These are phyloP conservation scores for Candida dajiaensis DNA, from an alignment of 805 yeast species.

Conservation along the genomic window DNA sequence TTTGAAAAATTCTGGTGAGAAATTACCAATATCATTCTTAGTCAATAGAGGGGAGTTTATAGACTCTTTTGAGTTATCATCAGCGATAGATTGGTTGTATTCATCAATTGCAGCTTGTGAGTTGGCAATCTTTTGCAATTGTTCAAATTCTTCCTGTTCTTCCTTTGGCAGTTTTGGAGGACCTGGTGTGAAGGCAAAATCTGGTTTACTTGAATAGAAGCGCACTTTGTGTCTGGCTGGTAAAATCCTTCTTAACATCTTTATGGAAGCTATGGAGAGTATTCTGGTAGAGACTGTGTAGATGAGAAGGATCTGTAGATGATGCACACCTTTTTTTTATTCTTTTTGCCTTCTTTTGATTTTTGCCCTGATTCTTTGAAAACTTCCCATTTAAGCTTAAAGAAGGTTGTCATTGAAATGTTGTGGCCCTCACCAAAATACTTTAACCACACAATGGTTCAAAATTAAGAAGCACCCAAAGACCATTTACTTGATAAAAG, in stretches of 20 bases:
- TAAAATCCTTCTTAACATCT: constrained; percentile 8
- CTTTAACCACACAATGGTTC: too few species aligned
- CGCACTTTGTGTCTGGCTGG: constrained; percentile 4
- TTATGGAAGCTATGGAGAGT: background rate
- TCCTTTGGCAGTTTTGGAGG: constrained; percentile 78
- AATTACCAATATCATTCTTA: constrained; percentile 52
- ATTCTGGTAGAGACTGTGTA: too few species aligned
- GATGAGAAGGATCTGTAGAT: too few species aligned
- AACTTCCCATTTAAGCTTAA: too few species aligned
- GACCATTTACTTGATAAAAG: too few species aligned
- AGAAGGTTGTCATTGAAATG: too few species aligned
- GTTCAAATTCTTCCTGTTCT: constrained; percentile 89
- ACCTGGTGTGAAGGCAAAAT: constrained; percentile 21
- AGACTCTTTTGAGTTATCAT: constrained; percentile 28
- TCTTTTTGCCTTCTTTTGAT: too few species aligned
- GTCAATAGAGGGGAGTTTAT: constrained; percentile 31
- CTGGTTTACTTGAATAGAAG: constrained; percentile 17
- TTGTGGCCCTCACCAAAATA: background rate
- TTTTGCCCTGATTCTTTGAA: too few species aligned
- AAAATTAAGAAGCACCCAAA: too few species aligned
- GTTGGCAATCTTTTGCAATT: constrained; percentile 72
- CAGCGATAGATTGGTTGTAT: constrained; percentile 41
- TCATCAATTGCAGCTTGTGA: constrained; percentile 75
- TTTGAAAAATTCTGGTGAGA: constrained; percentile 64
- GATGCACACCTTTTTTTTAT: too few species aligned